These are phyloP conservation scores for Sporothrix phasma DNA, from an alignment of 2,329 filamentous ascomycete genomes.

Conservation along the genomic window DNA sequence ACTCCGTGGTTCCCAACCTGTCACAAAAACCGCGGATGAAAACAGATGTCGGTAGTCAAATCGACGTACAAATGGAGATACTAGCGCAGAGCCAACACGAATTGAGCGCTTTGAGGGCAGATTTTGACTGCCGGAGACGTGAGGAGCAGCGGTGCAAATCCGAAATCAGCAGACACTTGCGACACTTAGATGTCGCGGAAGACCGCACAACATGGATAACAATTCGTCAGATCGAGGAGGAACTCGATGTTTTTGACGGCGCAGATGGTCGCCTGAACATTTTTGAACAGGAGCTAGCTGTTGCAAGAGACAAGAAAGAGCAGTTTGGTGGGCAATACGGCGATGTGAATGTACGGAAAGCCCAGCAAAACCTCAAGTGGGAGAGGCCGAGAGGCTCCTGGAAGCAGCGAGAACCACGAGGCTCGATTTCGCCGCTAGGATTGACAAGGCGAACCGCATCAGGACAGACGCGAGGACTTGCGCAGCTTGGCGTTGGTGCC, in stretches of 20 bases:
- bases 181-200: slow-evolving; percentile 36
- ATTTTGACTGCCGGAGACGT: slow-evolving; percentile 38
- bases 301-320: slow-evolving; percentile 35
- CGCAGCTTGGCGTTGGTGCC: slow-evolving; percentile 44
- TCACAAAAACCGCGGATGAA: slow-evolving; percentile 60
- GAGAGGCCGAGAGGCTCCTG: slow-evolving; percentile 31
- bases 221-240: slow-evolving; percentile 42
- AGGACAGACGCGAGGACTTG: slow-evolving; percentile 35
- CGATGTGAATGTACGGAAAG: slow-evolving; percentile 38
- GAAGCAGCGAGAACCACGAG: slow-evolving; percentile 25
- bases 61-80: slow-evolving; percentile 41
- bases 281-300: slow-evolving; percentile 48
- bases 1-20: slow-evolving; percentile 35
- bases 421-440: slow-evolving; percentile 33
- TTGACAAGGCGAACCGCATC: slow-evolving; percentile 49
- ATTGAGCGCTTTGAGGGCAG: slow-evolving; percentile 40
- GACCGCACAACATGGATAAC: slow-evolving; percentile 47
- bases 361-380: slow-evolving; percentile 36
- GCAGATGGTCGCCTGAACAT: slow-evolving; percentile 56
- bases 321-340: slow-evolving; percentile 48
- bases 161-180: slow-evolving; percentile 40
- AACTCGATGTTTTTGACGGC: slow-evolving; percentile 57
- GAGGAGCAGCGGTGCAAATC: slow-evolving; percentile 40
- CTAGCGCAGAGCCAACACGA: slow-evolving; percentile 46
- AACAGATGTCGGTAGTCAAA: slow-evolving; percentile 60